phyloP scores from a whole-genome alignment of 1,139 yeast species.

The Scheffersomyces illinoinensis region DNA sequence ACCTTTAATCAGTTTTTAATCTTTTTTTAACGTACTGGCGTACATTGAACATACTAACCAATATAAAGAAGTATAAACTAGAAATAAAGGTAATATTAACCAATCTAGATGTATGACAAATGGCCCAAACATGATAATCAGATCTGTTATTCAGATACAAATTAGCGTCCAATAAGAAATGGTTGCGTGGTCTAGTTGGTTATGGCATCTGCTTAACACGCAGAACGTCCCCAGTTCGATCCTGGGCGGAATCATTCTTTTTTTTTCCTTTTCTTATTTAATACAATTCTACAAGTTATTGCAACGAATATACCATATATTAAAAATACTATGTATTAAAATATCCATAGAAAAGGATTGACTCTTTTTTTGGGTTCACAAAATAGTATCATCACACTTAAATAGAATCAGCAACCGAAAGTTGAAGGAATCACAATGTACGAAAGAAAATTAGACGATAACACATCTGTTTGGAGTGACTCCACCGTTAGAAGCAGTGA shows the following conservation, averaged over 20 bases:
- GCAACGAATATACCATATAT: not conserved
- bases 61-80: too few relatives aligned
- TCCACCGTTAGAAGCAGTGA: not conserved
- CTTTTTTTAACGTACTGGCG: too few relatives aligned
- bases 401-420: not conserved
- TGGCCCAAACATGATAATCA: too few relatives aligned
- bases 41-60: too few relatives aligned
- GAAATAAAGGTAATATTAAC: too few relatives aligned
- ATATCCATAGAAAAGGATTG: not conserved
- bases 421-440: not conserved
- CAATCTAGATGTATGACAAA: too few relatives aligned
- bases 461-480: not conserved
- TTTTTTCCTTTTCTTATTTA: slow-evolving; percentile 3
- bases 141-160: too few relatives aligned
- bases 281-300: not conserved
- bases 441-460: not conserved
- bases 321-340: not conserved
- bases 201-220: slow-evolving; percentile 99
- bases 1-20: too few relatives aligned
- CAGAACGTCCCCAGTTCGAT: slow-evolving; percentile 99
- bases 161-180: slow-evolving; percentile 2
- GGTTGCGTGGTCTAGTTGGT: slow-evolving; percentile 92
- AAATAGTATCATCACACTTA: not conserved
- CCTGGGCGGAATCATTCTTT: slow-evolving; percentile 91
- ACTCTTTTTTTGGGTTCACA: not conserved